Evolutionary conservation across 495 filamentous ascomycete species (phyloP), one percentile per base, ranked within the genome.

Genomic region (Lindgomyces ingoldianus): DNA sequence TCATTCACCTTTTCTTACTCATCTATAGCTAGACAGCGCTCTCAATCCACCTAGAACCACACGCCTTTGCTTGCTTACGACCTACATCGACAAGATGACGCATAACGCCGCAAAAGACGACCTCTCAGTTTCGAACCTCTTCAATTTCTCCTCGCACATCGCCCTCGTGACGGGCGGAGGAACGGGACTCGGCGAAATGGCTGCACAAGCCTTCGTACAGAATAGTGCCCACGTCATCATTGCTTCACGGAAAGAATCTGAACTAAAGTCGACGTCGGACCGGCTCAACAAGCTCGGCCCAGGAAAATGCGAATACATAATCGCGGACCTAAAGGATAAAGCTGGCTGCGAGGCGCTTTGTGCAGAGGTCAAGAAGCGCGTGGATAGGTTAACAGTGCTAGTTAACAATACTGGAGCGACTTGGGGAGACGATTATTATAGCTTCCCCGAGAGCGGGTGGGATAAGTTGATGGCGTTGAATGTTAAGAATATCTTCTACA

Each of bases 181-280:
- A 0, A 74, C 71, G 0, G 74, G 74, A 1, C 64, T 76, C n/a
- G 74, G 74, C 22, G 73, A 74, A 58, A 76, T 76, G 74, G 73
- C 73, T 4, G 73, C 74, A 18, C 73, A 76, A 58, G 72, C 67
- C 4, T 74, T 74, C 50, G 67, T 76, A 3, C 74, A 76, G 55
- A 75, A 76, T 55, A 70, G 74, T 14, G 70, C 70, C 14, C 59
- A 54, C 25, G 73, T 74, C 42, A 58, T 73, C 70, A 70, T 81
- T 50, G 69, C 73, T 21, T 69, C 74, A 4, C 74, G 78, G 25
- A 76, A 78, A 56, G 59, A 72, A 26, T 68, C 63, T 45, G 75
- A 79, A 48, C 63, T 76, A 1, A 70, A 79, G 58, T 74, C 64
- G 36, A 74, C 72, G 0, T 24, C 60, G 11, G 39, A 51, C 6